Base-by-base conservation (phyloP, 2,329 filamentous ascomycete genomes). In the Atkinsonella texensis region DNA sequence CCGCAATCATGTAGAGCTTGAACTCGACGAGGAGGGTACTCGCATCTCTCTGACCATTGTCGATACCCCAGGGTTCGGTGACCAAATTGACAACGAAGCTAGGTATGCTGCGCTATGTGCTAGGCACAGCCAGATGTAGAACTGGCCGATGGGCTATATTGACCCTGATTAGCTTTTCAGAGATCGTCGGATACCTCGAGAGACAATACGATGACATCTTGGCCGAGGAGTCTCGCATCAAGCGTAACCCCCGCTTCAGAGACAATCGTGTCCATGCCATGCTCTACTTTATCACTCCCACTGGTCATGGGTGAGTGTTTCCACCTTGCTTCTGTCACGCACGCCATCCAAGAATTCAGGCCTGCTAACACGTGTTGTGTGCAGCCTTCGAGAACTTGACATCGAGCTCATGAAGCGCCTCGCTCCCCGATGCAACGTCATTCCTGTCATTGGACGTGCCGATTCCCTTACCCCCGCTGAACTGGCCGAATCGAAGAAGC, bases 331-430 rank as follows among this genome's bases (percentile, higher is more conserved):
- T 15, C 12, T 17, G 31, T 42, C 49, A 18, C 38, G 18, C n/a
- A 48, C 20, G 23, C 13, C 10, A 28, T n/a, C 15, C 9, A 31
- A 38, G 7, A n/a, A 31, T 17, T n/a, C 9, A 8, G n/a, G 17
- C 12, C 28, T 32, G 12, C 51, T 57, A 20, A 57, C 46, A 28
- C 28, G 11, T 12, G 13, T 5, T 31, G 41, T 31, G 41, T 6
- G 13, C 57, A 93, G 93, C 68, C 88, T 98, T 61, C 93, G 93
- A 68, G 93, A 98, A 78, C 84, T 98, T 63, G 93, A 98, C 65
- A 98, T 98, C 63, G 93, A 98, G 76, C 81, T 98, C 67, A 98
- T 98, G 93, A 97, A 91, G 81, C 91, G 93, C 65, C 85, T 98
- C 49, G 95, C 93, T 20, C 93, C 93, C 56, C 89, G 93, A 68